Conservation (phyloP, 257 asterid species). For the Petunia secreta region DNA sequence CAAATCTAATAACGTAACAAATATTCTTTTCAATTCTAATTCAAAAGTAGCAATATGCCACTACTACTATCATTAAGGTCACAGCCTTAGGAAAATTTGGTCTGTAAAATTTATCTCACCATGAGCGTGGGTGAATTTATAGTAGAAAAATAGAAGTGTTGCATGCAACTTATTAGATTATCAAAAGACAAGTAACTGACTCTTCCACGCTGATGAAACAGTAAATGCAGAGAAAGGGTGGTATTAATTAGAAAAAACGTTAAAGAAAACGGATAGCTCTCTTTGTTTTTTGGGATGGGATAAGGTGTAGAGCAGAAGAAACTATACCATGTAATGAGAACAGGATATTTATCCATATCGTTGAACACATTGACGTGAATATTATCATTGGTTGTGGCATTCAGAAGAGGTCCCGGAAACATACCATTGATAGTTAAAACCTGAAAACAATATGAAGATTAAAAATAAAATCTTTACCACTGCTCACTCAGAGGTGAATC, state of each 20-base stretch:
- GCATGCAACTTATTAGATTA: too few species aligned
- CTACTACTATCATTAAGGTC: too few species aligned
- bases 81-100: too few species aligned
- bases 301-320: not conserved
- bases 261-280: not conserved
- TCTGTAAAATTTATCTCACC: too few species aligned
- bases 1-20: not conserved
- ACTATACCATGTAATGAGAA: constrained; percentile 73
- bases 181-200: too few species aligned
- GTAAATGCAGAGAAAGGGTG: not conserved
- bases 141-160: too few species aligned
- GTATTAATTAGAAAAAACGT: not conserved
- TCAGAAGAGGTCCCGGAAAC: constrained; percentile 84
- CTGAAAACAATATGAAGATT: constrained; percentile 33
- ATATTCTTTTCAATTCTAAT: too few species aligned
- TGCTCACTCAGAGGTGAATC: too few species aligned
- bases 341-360: constrained; percentile 58
- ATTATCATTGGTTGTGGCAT: constrained; percentile 61
- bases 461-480: not conserved
- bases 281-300: not conserved
- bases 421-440: constrained; percentile 70
- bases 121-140: not conserved
- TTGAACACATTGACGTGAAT: constrained; percentile 65
- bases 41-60: too few species aligned
- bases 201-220: not conserved